Evolutionary conservation across 768 basidiomycete genomes (phyloP), one percentile per base, ranked within the genome.

Genomic region (Mycena leptocephala): DNA sequence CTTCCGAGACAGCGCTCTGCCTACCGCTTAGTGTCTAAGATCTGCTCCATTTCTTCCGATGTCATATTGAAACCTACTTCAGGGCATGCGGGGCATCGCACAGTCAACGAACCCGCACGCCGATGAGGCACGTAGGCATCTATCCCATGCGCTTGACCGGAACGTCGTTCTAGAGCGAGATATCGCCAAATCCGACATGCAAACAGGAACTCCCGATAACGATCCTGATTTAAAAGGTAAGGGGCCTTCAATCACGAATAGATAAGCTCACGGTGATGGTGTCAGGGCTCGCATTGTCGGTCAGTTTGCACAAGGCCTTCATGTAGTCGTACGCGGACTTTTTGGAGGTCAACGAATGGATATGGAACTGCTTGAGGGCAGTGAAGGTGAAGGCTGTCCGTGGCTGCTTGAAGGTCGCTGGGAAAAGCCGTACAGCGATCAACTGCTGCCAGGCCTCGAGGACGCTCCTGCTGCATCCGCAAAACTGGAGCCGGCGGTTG

Each of bases 261-360:
- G 13, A 2, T 7, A 9, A 26, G 14, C n/a, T 20, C 16, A 63
- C 62, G 39, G 41, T 28, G 4, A 30, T 39, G 11, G 35, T 39
- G 2, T 41, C 26, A 18, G 26, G 76, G 68, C 80, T 81, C 13
- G 76, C 79, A 35, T 71, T 56, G 70, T 82, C 72, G 8, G 83
- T 84, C 8, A 79, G 62, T 35, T 74, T 39, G 22, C 63, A 72
- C 10, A 85, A 58, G 18, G 79, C 70, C 30, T 67, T 46, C 28
- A 79, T 58, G 70, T 82, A 88, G 61, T 87, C 84, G 43, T 83
- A 85, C 0, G 75, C 73, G 0, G 82, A 81, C 14, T 81, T 74
- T 68, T 88, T 88, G 4, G 81, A 85, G 26, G 83, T 68, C 0
- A 85, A 67, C 0, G 77, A 81, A 26, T 84, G 80, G 5, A 81